Conservation (phyloP, 2,329 filamentous ascomycete genomes). For the Aspergillus texensis region DNA sequence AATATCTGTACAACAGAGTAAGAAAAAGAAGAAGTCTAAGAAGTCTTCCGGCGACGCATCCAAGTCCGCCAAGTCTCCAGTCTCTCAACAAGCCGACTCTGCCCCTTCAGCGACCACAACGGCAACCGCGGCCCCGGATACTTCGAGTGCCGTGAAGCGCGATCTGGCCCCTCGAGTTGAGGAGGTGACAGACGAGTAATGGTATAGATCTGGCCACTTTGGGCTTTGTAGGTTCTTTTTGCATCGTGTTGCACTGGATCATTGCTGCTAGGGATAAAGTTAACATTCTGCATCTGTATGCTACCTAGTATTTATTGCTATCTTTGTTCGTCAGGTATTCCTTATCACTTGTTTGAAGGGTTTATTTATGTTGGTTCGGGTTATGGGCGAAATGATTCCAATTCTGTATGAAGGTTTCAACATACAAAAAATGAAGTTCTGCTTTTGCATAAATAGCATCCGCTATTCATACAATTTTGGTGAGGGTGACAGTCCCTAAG, state of each 20-base stretch:
- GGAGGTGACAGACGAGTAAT: constrained; percentile 45
- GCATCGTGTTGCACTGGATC: neutral
- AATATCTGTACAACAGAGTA: constrained; percentile 33
- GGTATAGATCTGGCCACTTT: neutral
- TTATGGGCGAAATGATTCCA: constrained; percentile 2
- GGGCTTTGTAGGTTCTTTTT: neutral
- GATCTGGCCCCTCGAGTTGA: constrained; percentile 49
- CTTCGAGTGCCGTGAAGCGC: constrained; percentile 40
- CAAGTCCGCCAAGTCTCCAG: constrained; percentile 10
- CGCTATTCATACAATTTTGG: neutral
- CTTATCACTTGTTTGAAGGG: neutral
- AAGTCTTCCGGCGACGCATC: constrained; percentile 22
- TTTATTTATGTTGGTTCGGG: constrained; percentile 1
- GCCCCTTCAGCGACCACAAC: constrained; percentile 38
- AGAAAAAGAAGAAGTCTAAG: constrained; percentile 43
- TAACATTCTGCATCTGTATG: neutral
- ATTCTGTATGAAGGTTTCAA: neutral
- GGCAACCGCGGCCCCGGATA: constrained; percentile 38
- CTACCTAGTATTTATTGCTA: neutral
- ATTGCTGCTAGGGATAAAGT: neutral
- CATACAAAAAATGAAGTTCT: constrained; percentile 1
- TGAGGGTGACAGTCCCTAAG: neutral
- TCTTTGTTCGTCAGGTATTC: neutral
- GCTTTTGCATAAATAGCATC: neutral
- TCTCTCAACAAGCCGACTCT: constrained; percentile 16